Percentiles rank a stretch among this genome's conserved stretches.
Evolutionary conservation across 257 asterid species (phyloP).

Genomic region (Plantago elongata): DNA sequence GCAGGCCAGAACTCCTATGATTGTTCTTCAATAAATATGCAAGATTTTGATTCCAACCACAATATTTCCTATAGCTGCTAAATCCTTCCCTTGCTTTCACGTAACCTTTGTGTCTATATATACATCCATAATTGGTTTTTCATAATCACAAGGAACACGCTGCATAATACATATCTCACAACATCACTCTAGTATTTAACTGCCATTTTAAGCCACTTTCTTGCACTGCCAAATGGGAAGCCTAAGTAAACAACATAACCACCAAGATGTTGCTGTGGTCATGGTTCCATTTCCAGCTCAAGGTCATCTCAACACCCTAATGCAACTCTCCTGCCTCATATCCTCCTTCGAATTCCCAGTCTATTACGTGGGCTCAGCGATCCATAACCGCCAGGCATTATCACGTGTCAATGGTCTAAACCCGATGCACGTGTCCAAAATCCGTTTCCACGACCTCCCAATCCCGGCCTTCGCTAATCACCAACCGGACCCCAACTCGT

Average conservation of each 20-base stretch:
- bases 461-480: slow-evolving; percentile 20
- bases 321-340: slow-evolving; percentile 33
- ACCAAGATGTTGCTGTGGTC: slow-evolving; percentile 9
- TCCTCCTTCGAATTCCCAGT: slow-evolving; percentile 29
- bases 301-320: slow-evolving; percentile 37
- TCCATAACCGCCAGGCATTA: slow-evolving; percentile 42
- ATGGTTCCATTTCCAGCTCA: slow-evolving; percentile 36
- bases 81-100: background rate
- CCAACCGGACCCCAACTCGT: slow-evolving; percentile 17
- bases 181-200: no score
- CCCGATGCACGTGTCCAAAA: slow-evolving; percentile 22
- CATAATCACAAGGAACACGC: no score
- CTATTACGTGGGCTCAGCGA: slow-evolving; percentile 29
- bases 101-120: background rate
- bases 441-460: slow-evolving; percentile 39
- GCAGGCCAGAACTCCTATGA: no score
- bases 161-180: no score
- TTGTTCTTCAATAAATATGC: no score
- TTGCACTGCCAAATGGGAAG: slow-evolving; percentile 18
- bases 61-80: no score
- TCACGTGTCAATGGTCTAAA: slow-evolving; percentile 28
- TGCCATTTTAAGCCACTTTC: background rate
- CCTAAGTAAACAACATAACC: background rate
- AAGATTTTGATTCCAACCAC: no score
- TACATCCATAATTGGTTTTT: no score